Evolutionary conservation across 768 basidiomycete species (phyloP).

Genomic region (Cubamyces sp.): DNA sequence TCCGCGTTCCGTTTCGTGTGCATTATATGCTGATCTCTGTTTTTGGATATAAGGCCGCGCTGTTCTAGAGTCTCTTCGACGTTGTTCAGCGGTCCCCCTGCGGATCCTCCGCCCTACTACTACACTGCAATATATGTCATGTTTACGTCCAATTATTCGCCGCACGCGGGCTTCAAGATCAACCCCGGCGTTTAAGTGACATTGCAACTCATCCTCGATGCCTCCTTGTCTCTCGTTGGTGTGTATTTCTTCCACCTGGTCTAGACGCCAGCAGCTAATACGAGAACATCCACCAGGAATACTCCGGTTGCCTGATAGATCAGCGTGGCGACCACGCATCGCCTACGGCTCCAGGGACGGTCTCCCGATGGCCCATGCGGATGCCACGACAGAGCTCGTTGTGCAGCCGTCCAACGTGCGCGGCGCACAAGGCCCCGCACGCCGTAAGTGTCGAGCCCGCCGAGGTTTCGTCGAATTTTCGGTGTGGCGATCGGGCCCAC

Average conservation of each 20-base stretch:
- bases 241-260: not conserved
- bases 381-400: not conserved
- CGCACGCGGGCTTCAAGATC: not conserved
- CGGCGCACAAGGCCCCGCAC: not conserved
- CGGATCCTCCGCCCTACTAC: not conserved
- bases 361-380: conserved; percentile 2
- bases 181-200: conserved; percentile 11
- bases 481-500: not conserved
- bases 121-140: not conserved
- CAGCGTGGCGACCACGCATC: not conserved
- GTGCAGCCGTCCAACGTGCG: not conserved
- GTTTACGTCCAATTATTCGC: conserved; percentile 8
- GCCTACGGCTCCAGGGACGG: conserved; percentile 4
- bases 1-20: conserved; percentile 14
- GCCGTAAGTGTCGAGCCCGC: not conserved
- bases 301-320: not conserved
- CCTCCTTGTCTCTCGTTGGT: not conserved
- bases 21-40: conserved; percentile 14
- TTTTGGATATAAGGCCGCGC: conserved; percentile 18
- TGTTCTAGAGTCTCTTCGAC: not conserved
- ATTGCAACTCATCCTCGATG: conserved; percentile 1
- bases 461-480: not conserved
- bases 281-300: not conserved
- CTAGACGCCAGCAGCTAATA: not conserved
- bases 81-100: not conserved